Base-by-base conservation (phyloP, 2,329 filamentous ascomycete species). In the Apiospora koreana region DNA sequence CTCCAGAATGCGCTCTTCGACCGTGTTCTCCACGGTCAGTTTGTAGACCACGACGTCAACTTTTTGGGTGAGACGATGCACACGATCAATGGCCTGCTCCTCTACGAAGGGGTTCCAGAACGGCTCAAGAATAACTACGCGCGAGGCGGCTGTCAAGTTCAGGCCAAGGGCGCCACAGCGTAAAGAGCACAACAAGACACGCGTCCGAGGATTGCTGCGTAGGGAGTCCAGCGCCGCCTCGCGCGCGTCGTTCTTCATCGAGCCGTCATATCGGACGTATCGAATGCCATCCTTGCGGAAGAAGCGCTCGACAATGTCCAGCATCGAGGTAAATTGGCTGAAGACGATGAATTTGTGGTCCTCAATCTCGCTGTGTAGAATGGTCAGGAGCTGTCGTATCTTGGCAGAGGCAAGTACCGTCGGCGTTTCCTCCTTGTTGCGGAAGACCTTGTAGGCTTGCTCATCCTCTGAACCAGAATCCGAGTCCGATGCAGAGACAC, bases 21-120 rank as follows among this genome's bases (percentile, higher is more conserved):
- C 95, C 0, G 93, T 95, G 74, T 92, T 87, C 74, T 89, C 89
- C 72, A 99, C 91, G 2, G 94, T 97, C 76, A 99, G 89, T 77
- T 96, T 97, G 86, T 97, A 99, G 73, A 99, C 94, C 69, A 95
- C 90, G 43, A 99, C 96, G 78, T 98, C 95, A 50, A 95, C 88
- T 1, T 94, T 98, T 82, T 99, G 96, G 50, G 97, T 98, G 68
- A 99, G 91, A n/a, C 96, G 94, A 80, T 99, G 96, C 35, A 99
- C 96, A 69, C 96, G 94, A 81, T 99, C 96, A 75, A 99, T 99
- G 66, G 96, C 96, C 85, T 99, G 96, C 80, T 99, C 96, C 84
- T 99, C 96, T 43, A 99, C 94, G 78, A 99, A 99, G 88, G 94
- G 96, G 80, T 99, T 99, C 96, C 96, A 99, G 82, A 99, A 99